A percentile compares a stretch with the other conserved stretches of the same genome.
These are phyloP conservation scores for Hyaloscypha hepaticicola DNA, from an alignment of 495 filamentous ascomycete species.

Conservation along the genomic window DNA sequence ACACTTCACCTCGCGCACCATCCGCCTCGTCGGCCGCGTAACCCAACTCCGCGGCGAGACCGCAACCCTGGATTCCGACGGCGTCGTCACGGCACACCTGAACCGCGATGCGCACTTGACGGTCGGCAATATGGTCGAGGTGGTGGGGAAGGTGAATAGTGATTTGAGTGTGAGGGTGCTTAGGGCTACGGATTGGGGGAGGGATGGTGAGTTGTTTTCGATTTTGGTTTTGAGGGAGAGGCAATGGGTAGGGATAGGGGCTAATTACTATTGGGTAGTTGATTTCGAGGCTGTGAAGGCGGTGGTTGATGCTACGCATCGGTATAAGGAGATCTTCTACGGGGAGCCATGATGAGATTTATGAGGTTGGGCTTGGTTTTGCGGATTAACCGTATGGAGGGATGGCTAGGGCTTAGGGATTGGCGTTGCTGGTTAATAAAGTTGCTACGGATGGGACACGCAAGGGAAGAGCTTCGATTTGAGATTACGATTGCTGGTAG, in stretches of 20 bases:
- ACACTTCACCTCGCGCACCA: conserved; percentile 66
- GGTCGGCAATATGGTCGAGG: conserved; percentile 76
- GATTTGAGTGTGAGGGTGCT: conserved; percentile 77
- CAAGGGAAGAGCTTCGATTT: too few relatives aligned
- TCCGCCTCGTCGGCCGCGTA: conserved; percentile 87
- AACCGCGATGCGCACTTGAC: conserved; percentile 78
- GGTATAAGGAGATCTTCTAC: conserved; percentile 78
- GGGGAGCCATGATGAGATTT: conserved; percentile 8
- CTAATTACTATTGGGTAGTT: conserved; percentile 40
- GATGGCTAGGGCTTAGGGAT: background rate
- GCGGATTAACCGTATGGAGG: too few relatives aligned
- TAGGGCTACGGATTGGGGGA: conserved; percentile 76
- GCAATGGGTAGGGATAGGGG: conserved; percentile 9
- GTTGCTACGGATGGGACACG: too few relatives aligned
- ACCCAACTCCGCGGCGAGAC: conserved; percentile 75
- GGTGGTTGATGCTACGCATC: conserved; percentile 86
- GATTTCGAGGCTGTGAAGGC: conserved; percentile 79
- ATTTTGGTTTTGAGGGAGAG: conserved; percentile 1
- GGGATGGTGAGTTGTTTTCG: conserved; percentile 51
- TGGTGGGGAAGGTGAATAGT: conserved; percentile 87
- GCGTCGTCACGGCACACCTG: conserved; percentile 68
- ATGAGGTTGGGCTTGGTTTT: background rate
- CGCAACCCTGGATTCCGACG: conserved; percentile 73
- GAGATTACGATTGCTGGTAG: too few relatives aligned
- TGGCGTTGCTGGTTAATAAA: too few relatives aligned